phyloP scores from a whole-genome alignment of 2,329 filamentous ascomycete species.

The Fusarium gaditjirri region DNA sequence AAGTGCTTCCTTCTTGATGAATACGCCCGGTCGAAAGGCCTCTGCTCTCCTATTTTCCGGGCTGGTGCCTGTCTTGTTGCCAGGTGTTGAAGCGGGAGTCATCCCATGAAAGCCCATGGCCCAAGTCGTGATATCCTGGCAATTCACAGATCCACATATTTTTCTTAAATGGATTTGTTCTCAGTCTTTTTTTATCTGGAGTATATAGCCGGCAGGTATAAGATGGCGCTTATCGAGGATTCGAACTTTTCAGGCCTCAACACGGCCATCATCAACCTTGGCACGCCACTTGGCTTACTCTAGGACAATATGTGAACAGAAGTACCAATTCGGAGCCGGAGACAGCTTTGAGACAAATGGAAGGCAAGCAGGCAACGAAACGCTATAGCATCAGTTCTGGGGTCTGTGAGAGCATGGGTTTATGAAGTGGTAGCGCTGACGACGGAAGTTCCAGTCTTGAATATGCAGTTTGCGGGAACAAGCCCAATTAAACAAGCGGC shows the following conservation, averaged over 20 bases:
- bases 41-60: neutral
- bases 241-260: constrained; percentile 50
- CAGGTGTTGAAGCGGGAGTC: constrained; percentile 10
- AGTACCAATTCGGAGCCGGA: constrained; percentile 12
- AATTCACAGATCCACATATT: constrained; percentile 51
- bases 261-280: constrained; percentile 32
- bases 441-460: constrained; percentile 13
- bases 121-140: constrained; percentile 25
- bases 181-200: neutral
- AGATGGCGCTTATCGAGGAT: constrained; percentile 5
- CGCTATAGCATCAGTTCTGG: neutral
- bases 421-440: neutral
- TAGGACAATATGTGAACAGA: neutral
- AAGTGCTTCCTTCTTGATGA: neutral
- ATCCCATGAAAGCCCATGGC: constrained; percentile 19
- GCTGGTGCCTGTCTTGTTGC: neutral
- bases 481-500: neutral
- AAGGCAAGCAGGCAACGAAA: neutral
- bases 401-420: neutral
- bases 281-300: constrained; percentile 29
- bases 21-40: neutral
- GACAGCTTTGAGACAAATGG: constrained; percentile 10
- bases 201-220: neutral
- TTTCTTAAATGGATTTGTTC: constrained; percentile 44
- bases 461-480: constrained; percentile 12